A percentile compares a stretch with the other conserved stretches of the same genome.
phyloP scores from a whole-genome alignment of 495 filamentous ascomycete species.

The Talaromyces liani region DNA sequence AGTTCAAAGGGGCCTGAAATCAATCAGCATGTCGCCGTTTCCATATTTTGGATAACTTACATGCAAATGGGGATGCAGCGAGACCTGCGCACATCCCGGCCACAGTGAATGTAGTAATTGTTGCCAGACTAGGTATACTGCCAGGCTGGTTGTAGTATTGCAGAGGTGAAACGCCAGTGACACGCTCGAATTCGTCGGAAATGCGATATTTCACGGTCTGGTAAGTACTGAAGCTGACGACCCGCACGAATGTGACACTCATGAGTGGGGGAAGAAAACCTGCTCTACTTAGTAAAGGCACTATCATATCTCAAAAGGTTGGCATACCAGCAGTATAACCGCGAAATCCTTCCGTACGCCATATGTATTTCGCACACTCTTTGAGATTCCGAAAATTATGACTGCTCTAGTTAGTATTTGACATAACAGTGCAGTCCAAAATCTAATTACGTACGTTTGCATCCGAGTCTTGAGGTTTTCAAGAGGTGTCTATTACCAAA shows the following conservation, averaged over 20 bases:
- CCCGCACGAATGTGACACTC: conserved; percentile 83
- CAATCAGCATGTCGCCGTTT: background rate
- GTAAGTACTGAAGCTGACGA: conserved; percentile 91
- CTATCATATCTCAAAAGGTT: background rate
- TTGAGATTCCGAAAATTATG: conserved; percentile 37
- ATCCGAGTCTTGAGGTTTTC: conserved; percentile 46
- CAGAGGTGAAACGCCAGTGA: conserved; percentile 64
- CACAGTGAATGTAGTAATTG: conserved; percentile 65
- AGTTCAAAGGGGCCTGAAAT: conserved; percentile 79
- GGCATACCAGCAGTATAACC: conserved; percentile 39
- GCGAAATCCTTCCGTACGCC: conserved; percentile 39
- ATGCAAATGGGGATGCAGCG: conserved; percentile 75
- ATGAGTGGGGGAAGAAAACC: conserved; percentile 73
- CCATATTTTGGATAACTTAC: conserved; percentile 42
- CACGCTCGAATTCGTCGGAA: conserved; percentile 36
- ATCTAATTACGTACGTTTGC: conserved; percentile 33
- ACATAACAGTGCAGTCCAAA: background rate
- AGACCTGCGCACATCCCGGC: conserved; percentile 76
- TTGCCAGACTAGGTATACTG: conserved; percentile 59
- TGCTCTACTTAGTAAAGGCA: conserved; percentile 17
- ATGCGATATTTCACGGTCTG: conserved; percentile 73
- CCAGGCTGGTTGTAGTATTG: conserved; percentile 62
- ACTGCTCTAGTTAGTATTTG: conserved; percentile 12
- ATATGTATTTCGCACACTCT: conserved; percentile 35
- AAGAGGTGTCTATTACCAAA: conserved; percentile 30